Base-by-base conservation (phyloP, 2,329 filamentous ascomycete species). In the Fusarium sp. region DNA sequence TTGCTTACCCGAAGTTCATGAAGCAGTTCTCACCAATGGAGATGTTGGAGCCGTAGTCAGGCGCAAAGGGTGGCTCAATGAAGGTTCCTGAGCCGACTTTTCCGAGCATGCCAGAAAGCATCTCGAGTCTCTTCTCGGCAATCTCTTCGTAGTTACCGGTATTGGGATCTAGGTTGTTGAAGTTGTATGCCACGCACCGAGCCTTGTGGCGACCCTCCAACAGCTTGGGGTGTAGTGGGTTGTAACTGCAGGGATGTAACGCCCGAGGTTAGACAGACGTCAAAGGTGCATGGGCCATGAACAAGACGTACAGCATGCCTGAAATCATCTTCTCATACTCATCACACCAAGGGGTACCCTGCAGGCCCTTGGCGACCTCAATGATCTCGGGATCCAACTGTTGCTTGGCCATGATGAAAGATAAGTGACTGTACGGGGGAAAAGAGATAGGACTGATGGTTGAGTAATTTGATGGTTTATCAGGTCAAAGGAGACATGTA, bases 31-130 rank as follows among this genome's bases (percentile, higher is more conserved):
- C 83, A 9, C 91, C 91, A 1, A 92, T 83, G 7, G 82, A 85
- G 71, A 92, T 87, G 75, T 93, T 93, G 78, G 88, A 89, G 2
- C 91, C 91, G 67, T 93, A 92, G 78, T 93, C 91, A 36, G 92
- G 84, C 42, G 84, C 85, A 64, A 93, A 83, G 0, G 91, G 90
- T 0, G 90, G 87, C 74, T 93, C 91, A 38, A 92, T 87, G 70
- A 87, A 87, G 27, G 83, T 84, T 0, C 87, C 87, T 3, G 22
- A 16, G 12, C 76, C 75, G 46, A 77, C 69, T 9, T 65, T 67
- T 31, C 75, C 76, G 8, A 77, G 72, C 12, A 78, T 62, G 11
- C 67, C 70, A 1, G 56, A 59, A 0, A 78, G 65, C 7, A 78
- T 46, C 24, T 76, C 59, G 1, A 42, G 12, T 0, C 67, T 64